Evolutionary conservation across 2,329 filamentous ascomycete genomes (phyloP).

Genomic region (Dothistroma septosporum): DNA sequence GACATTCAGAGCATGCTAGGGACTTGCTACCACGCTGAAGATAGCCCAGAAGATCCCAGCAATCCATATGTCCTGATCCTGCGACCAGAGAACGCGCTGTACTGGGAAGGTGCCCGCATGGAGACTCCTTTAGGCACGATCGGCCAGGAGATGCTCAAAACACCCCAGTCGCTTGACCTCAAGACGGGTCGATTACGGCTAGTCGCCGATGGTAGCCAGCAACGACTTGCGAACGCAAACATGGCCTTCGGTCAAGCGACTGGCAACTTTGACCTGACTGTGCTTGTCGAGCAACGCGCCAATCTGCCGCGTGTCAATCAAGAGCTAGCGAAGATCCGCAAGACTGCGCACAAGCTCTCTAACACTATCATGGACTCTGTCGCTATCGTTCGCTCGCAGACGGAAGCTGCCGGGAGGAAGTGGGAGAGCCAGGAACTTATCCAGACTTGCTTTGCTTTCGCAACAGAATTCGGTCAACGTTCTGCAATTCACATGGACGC

Average conservation of each 20-base stretch:
- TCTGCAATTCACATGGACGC: slow-evolving; percentile 94
- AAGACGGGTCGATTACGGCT: slow-evolving; percentile 82
- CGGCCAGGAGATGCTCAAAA: slow-evolving; percentile 64
- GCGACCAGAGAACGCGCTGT: slow-evolving; percentile 70
- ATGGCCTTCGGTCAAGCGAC: slow-evolving; percentile 74
- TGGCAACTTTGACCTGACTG: slow-evolving; percentile 78
- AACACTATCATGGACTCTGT: slow-evolving; percentile 99
- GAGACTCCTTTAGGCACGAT: slow-evolving; percentile 39
- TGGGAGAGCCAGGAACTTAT: slow-evolving; percentile 92
- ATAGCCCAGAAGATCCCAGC: slow-evolving; percentile 65
- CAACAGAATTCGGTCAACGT: slow-evolving; percentile 96
- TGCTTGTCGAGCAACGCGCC: slow-evolving; percentile 85
- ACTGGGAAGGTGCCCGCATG: slow-evolving; percentile 72
- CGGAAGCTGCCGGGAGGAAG: slow-evolving; percentile 50
- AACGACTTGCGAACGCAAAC: slow-evolving; percentile 73
- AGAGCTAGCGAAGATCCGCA: slow-evolving; percentile 88
- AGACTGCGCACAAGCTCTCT: slow-evolving; percentile 91
- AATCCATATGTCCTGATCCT: slow-evolving; percentile 84
- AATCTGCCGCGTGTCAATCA: slow-evolving; percentile 89
- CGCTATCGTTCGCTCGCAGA: slow-evolving; percentile 83
- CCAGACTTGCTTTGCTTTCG: slow-evolving; percentile 96
- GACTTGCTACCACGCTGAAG: slow-evolving; percentile 68
- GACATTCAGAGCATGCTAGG: slow-evolving; percentile 84
- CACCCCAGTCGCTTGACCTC: slow-evolving; percentile 66
- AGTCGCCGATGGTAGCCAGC: slow-evolving; percentile 80